Base-by-base conservation (phyloP, 805 yeast genomes). In the Candida coleopterorum region DNA sequence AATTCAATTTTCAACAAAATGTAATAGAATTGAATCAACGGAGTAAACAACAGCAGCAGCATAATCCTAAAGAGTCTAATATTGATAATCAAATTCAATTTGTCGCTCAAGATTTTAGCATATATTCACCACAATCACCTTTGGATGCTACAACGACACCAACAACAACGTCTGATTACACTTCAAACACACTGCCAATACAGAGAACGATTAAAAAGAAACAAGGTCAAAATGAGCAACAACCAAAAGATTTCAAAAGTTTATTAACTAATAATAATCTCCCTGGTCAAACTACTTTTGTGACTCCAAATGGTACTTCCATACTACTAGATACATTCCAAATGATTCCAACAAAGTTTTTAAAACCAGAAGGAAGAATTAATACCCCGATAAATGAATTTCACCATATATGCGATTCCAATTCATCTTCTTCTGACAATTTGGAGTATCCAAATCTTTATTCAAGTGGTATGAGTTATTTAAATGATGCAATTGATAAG, bases 401-500 rank as follows among this genome's bases (percentile, higher is more conserved):
- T 16, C 20, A 20, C 3, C 4, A 21, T 9, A 11, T 14, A 10
- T 5, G 11, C 20, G 24, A 15, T 23, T 28, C 28, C 4, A 23
- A 28, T 3, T 16, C 10, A 17, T 15, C 11, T 15, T 32, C 34
- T n/a, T 32, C 36, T 2, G 36, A 25, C 5, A 33, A 30, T 33
- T n/a, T 33, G 6, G 7, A 25, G 9, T 33, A 15, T 25, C 18
- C 29, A 18, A 27, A 33, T 10, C 17, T 25, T n/a, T 25, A 14
- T n/a, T 43, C 53, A 4, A 48, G 46, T 25, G 62, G 65, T 1
- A 47, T 60, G 6, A 56, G 52, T 28, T 43, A 47, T 25, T 35
- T 57, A 16, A 50, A 59, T 5, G 40, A 46, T 31, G 55, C 59
- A 1, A 34, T 60, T 12, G 59, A 55, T 23, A 48, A 48, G 17